phyloP scores from a whole-genome alignment of 1,284 basidiomycete genomes.

The Abortiporus biennis region DNA sequence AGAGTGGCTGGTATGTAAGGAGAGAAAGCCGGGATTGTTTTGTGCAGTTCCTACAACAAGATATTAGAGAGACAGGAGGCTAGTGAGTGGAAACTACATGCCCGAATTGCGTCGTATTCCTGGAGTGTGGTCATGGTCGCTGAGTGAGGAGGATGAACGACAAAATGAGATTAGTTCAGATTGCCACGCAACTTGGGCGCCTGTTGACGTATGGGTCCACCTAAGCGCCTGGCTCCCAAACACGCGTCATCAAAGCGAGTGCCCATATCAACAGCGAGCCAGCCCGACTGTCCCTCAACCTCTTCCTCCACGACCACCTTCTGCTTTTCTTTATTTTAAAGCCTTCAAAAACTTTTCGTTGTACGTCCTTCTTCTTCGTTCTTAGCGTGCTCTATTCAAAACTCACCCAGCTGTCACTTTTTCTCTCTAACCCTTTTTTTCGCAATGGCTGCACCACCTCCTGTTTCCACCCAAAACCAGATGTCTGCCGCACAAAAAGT shows the following conservation, averaged over 20 bases:
- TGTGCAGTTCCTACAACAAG: conserved; percentile 42
- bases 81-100: conserved; percentile 17
- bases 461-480: conserved; percentile 25
- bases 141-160: conserved; percentile 16
- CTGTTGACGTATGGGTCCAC: conserved; percentile 28
- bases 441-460: conserved; percentile 1
- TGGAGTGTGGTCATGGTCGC: conserved; percentile 27
- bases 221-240: conserved; percentile 25
- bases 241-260: conserved; percentile 39
- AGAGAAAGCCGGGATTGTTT: conserved; percentile 52
- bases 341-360: too few species aligned
- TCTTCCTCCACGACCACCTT: too few species aligned
- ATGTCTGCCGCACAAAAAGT: conserved; percentile 76
- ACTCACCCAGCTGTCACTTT: not conserved
- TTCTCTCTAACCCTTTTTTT: not conserved
- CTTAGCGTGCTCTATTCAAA: conserved; percentile 7
- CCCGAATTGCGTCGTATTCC: conserved; percentile 38
- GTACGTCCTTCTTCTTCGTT: conserved; percentile 16
- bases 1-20: conserved; percentile 60
- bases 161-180: conserved; percentile 11
- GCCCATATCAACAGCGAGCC: conserved; percentile 35
- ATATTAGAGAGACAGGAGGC: conserved; percentile 8
- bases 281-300: conserved; percentile 7
- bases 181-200: too few species aligned
- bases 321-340: too few species aligned